A percentile compares a stretch with the other conserved stretches of the same genome.
phyloP scores from a whole-genome alignment of 768 basidiomycete genomes.

The Leccinum aurantiacum region DNA sequence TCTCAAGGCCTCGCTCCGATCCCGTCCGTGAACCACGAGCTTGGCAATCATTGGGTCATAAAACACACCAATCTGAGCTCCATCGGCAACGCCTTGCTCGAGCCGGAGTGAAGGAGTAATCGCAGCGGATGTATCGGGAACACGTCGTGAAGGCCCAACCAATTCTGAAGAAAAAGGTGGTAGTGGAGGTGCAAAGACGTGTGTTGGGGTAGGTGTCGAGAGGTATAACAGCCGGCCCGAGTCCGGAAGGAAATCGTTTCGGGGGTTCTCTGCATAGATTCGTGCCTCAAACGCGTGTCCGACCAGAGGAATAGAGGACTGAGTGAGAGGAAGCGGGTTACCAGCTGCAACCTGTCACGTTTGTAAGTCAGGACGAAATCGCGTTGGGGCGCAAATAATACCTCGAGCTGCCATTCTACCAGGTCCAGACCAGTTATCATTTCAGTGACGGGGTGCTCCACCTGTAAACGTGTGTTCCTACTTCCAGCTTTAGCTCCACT shows the following conservation, averaged over 20 bases:
- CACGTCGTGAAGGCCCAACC: conserved; percentile 23
- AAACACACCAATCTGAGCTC: conserved; percentile 80
- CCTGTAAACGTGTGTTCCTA: conserved; percentile 85
- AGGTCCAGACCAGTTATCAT: conserved; percentile 94
- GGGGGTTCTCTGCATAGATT: conserved; percentile 94
- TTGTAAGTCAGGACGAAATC: neutral
- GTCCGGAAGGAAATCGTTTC: conserved; percentile 91
- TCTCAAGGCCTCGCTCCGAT: conserved; percentile 81
- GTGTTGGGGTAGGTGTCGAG: conserved; percentile 74
- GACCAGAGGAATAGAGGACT: conserved; percentile 77
- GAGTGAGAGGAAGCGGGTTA: conserved; percentile 76
- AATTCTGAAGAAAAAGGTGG: conserved; percentile 30
- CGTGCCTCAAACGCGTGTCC: conserved; percentile 95
- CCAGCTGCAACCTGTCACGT: conserved; percentile 74
- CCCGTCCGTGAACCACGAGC: conserved; percentile 83
- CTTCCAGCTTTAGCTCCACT: neutral
- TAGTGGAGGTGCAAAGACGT: conserved; percentile 56
- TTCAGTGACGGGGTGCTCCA: conserved; percentile 92
- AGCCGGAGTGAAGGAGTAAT: conserved; percentile 72
- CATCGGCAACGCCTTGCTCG: conserved; percentile 84
- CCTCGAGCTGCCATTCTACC: conserved; percentile 94
- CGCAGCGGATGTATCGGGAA: conserved; percentile 16
- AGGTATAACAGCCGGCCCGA: conserved; percentile 81
- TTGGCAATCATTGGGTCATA: conserved; percentile 94
- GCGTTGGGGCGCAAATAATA: conserved; percentile 21